Percentiles rank a stretch among this genome's conserved stretches.
These are phyloP conservation scores for Reticulascus tulasneorum DNA, from an alignment of 2,329 filamentous ascomycete species.

Conservation along the genomic window DNA sequence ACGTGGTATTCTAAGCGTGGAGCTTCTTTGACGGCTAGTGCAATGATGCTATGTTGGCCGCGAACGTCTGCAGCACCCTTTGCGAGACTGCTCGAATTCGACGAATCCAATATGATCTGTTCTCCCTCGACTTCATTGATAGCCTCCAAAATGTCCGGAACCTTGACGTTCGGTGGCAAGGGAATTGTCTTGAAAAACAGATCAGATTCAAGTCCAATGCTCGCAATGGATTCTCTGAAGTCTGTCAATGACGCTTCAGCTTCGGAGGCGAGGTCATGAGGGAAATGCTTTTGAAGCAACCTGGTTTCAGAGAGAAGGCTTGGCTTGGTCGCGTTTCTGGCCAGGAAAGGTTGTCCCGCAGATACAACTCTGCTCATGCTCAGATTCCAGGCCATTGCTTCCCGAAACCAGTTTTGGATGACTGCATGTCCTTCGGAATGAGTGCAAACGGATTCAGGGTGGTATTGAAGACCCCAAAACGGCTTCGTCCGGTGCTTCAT, in stretches of 20 bases:
- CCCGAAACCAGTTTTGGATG: slow-evolving; percentile 71
- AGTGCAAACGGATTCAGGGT: slow-evolving; percentile 86
- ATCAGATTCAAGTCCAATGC: slow-evolving; percentile 21
- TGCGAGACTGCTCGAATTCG: slow-evolving; percentile 46
- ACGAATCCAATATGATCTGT: slow-evolving; percentile 56
- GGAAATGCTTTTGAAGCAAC: too few relatives aligned
- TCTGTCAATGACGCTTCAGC: too few relatives aligned
- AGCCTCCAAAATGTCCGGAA: slow-evolving; percentile 52
- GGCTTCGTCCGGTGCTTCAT: slow-evolving; percentile 65
- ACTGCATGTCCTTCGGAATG: slow-evolving; percentile 61
- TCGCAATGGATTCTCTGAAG: too few relatives aligned
- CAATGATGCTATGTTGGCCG: slow-evolving; percentile 72
- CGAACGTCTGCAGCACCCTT: slow-evolving; percentile 38
- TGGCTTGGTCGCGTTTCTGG: slow-evolving; percentile 26
- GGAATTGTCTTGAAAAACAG: slow-evolving; percentile 39
- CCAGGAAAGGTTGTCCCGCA: slow-evolving; percentile 17
- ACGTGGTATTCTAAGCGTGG: slow-evolving; percentile 54
- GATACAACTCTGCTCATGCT: slow-evolving; percentile 17
- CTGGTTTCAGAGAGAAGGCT: slow-evolving; percentile 26
- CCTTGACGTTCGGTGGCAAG: slow-evolving; percentile 41
- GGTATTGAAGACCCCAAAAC: slow-evolving; percentile 86
- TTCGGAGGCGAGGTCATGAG: too few relatives aligned
- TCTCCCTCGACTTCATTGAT: slow-evolving; percentile 38
- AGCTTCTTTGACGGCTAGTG: slow-evolving; percentile 56
- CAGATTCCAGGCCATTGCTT: slow-evolving; percentile 58